Evolutionary conservation across 805 yeast genomes (phyloP).

Genomic region (Maudiozyma turicensis): DNA sequence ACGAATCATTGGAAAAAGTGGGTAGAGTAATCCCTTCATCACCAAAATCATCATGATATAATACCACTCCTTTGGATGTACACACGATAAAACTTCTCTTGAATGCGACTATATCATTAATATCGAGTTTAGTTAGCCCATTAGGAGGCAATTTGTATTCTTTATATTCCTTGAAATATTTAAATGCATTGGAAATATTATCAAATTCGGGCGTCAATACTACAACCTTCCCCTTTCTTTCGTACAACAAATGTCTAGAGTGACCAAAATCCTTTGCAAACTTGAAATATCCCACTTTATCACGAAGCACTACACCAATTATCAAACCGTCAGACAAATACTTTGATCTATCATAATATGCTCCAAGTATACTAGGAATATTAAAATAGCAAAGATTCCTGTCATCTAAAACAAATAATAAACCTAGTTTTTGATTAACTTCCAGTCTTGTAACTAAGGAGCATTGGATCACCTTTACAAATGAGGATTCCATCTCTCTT

Average conservation of each 20-base stretch:
- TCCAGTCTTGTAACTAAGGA: constrained; percentile 47
- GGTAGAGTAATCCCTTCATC: constrained; percentile 44
- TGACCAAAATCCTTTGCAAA: constrained; percentile 59
- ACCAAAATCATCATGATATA: constrained; percentile 44
- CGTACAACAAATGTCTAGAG: constrained; percentile 47
- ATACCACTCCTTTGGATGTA: constrained; percentile 57
- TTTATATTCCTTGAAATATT: constrained; percentile 37
- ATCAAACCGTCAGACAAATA: constrained; percentile 28
- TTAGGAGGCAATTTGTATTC: constrained; percentile 45
- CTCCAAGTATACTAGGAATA: constrained; percentile 50
- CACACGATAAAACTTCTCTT: constrained; percentile 59
- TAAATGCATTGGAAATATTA: constrained; percentile 23
- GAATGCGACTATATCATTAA: constrained; percentile 52
- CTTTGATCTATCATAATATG: constrained; percentile 39
- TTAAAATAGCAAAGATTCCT: constrained; percentile 52
- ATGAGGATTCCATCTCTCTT: constrained; percentile 4
- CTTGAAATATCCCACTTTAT: constrained; percentile 51
- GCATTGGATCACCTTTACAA: constrained; percentile 26
- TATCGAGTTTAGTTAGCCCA: constrained; percentile 44
- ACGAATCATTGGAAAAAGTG: constrained; percentile 42
- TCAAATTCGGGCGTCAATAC: constrained; percentile 32
- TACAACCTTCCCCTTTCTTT: constrained; percentile 41
- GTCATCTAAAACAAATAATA: constrained; percentile 50
- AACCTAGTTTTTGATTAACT: constrained; percentile 37
- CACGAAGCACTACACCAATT: constrained; percentile 43